These are phyloP conservation scores for Aspergillus tubingensis DNA, from an alignment of 2,329 filamentous ascomycete genomes.

Conservation along the genomic window DNA sequence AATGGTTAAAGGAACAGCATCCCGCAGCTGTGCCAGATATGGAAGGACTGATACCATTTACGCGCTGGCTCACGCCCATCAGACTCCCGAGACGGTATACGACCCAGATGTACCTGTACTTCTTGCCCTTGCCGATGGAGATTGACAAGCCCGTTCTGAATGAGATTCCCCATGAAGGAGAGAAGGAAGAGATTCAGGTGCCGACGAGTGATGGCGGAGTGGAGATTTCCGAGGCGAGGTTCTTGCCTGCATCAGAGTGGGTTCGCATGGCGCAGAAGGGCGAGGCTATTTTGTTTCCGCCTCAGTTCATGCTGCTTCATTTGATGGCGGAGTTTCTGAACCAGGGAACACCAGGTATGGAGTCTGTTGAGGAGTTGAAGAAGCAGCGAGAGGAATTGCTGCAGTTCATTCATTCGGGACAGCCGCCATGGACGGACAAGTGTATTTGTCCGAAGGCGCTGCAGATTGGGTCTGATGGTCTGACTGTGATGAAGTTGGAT, in stretches of 20 bases:
- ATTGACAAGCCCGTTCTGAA: conserved; percentile 32
- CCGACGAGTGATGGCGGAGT: conserved; percentile 71
- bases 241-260: conserved; percentile 71
- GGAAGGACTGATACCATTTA: conserved; percentile 73
- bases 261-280: conserved; percentile 62
- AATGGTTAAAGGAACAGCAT: conserved; percentile 59
- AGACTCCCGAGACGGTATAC: conserved; percentile 76
- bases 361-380: conserved; percentile 31
- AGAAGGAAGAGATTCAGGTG: conserved; percentile 63
- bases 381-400: conserved; percentile 49
- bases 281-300: conserved; percentile 83
- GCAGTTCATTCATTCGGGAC: conserved; percentile 50
- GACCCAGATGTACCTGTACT: conserved; percentile 96
- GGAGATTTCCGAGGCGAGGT: conserved; percentile 74
- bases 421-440: conserved; percentile 50
- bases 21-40: conserved; percentile 55
- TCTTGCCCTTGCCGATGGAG: conserved; percentile 65
- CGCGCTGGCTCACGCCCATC: conserved; percentile 83
- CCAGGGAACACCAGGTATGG: conserved; percentile 28
- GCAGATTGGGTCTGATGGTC: conserved; percentile 47
- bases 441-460: conserved; percentile 48
- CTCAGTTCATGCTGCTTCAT: conserved; percentile 69
- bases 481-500: conserved; percentile 56
- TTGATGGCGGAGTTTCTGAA: conserved; percentile 55
- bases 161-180: conserved; percentile 41